Base-by-base conservation (phyloP, 2,329 filamentous ascomycete genomes). In the Cordyceps tenuipes region DNA sequence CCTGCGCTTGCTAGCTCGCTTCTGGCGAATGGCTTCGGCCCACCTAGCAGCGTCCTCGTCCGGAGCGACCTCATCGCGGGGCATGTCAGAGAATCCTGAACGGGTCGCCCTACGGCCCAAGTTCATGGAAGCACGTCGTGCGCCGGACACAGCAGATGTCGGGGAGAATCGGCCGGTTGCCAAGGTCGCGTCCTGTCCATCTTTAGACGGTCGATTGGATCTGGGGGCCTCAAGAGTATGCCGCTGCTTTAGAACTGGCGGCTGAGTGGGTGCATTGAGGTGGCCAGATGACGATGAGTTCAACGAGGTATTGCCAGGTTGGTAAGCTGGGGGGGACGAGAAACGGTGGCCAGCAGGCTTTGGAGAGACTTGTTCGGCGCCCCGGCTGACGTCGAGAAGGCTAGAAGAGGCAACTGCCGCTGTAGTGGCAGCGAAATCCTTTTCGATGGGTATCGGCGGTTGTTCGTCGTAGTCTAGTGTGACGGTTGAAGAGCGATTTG, bases 1-100 rank as follows among this genome's bases (percentile, higher is more conserved):
- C 73, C 85, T 89, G 71, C 89, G 83, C 77, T 92, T 94, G 72
- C 88, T 95, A 8, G 92, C 92, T 64, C 93, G 81, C 76, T 95
- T 96, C 70, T 96, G 90, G 67, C 90, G 87, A 68, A 96, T 92
- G 43, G 90, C 89, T 73, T 99, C 94, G 34, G 94, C 89, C 90
- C 91, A 97, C 60, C 91, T 84, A 61, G 89, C 82, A 43, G 93
- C 91, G 69, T 97, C 93, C 67, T 97, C 93, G 69, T 97, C 93
- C 19, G 88, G 89, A 2, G 86, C 80, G 21, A 92, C 77, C 66
- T 97, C 93, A 66, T 97, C 93, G 41, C 90, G 81, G 53, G 89
- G 87, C 67, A 86, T 78, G 67, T 97, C 92, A 2, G 91, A 41
- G 5, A 94, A 68, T 92, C 86, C 69, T 7, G 91, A 95, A 63